Percentiles rank a stretch among this genome's conserved stretches.
Conservation (phyloP, 495 filamentous ascomycete genomes). For the Haplographium delicatum region DNA sequence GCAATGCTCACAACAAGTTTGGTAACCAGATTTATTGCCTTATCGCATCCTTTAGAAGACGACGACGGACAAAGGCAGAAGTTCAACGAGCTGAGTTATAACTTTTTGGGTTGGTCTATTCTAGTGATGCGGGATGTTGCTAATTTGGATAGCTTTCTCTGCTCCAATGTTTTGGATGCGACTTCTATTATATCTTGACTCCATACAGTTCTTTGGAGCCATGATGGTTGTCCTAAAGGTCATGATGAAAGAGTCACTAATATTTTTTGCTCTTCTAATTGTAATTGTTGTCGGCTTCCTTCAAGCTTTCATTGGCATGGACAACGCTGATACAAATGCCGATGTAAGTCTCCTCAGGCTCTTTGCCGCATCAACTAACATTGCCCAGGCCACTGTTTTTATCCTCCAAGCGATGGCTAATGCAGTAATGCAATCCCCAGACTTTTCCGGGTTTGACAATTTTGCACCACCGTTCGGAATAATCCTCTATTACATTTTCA, state of each 20-base stretch:
- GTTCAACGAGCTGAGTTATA: conserved; percentile 81
- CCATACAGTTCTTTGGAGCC: conserved; percentile 91
- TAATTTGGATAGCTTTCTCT: conserved; percentile 55
- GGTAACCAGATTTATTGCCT: conserved; percentile 67
- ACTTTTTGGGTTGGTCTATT: conserved; percentile 51
- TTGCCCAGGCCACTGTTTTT: conserved; percentile 57
- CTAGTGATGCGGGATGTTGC: background rate
- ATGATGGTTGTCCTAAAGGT: conserved; percentile 97
- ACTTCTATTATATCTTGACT: conserved; percentile 87
- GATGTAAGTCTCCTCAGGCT: no score
- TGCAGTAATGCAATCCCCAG: conserved; percentile 80
- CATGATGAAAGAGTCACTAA: conserved; percentile 98
- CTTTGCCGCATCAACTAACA: no score
- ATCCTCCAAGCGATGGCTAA: conserved; percentile 90
- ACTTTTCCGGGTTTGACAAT: conserved; percentile 82
- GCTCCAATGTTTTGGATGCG: conserved; percentile 98
- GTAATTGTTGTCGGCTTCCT: conserved; percentile 87
- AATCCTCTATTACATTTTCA: conserved; percentile 91
- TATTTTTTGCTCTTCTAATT: conserved; percentile 91
- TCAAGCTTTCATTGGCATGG: conserved; percentile 93
- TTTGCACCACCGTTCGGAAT: conserved; percentile 74
- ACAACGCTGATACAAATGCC: conserved; percentile 61
- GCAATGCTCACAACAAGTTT: conserved; percentile 70
- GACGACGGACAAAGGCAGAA: conserved; percentile 45
- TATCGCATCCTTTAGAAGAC: conserved; percentile 50